Conservation (phyloP, 345 rosid genomes). For the Hirschfeldia incana region DNA sequence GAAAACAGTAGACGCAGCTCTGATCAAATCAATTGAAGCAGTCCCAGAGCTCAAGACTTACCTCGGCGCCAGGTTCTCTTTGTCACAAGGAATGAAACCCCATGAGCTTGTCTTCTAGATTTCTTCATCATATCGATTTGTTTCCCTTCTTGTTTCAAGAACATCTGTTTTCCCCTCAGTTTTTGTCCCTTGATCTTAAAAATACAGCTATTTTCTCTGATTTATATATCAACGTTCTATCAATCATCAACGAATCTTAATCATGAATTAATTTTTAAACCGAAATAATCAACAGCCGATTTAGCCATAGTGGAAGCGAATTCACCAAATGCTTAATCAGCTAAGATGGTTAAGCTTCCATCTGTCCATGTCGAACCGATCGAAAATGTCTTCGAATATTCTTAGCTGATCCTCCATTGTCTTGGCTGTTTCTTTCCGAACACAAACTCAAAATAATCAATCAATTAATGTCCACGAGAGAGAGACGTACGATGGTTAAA, state of each 20-base stretch:
- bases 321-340: conserved; percentile 56
- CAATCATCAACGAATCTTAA: conserved; percentile 10
- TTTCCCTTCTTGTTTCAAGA: conserved; percentile 13
- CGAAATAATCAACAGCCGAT: conserved; percentile 56
- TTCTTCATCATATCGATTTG: conserved; percentile 4
- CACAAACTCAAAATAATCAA: too few species aligned
- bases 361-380: too few species aligned
- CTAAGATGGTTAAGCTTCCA: too few species aligned
- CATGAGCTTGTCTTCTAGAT: conserved; percentile 79
- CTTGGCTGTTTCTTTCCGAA: too few species aligned
- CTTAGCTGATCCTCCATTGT: too few species aligned
- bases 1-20: conserved; percentile 60
- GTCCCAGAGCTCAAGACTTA: conserved; percentile 77
- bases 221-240: conserved; percentile 3
- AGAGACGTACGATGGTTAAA: too few species aligned
- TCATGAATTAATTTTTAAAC: conserved; percentile 21
- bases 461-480: too few species aligned
- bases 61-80: conserved; percentile 82
- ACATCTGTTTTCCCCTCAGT: conserved; percentile 20
- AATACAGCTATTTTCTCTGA: conserved; percentile 8
- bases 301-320: conserved; percentile 75
- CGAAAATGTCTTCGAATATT: too few species aligned
- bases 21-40: conserved; percentile 65
- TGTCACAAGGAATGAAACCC: conserved; percentile 79
- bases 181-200: conserved; percentile 21